A percentile compares a stretch with the other conserved stretches of the same genome.
Evolutionary conservation across 805 yeast genomes (phyloP).

Genomic region (Pichia heedii): DNA sequence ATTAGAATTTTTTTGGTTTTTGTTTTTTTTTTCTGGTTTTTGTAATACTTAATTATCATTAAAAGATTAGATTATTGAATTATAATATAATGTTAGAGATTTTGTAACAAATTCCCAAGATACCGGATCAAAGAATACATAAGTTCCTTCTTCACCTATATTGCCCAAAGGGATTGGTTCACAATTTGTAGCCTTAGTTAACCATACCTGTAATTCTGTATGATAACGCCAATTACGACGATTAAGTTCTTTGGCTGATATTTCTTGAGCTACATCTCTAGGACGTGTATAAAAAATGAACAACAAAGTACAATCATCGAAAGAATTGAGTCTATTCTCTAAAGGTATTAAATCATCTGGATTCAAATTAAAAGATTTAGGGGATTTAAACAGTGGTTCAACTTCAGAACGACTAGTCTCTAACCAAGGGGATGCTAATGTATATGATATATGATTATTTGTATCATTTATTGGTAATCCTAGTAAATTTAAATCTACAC

Average conservation of each 20-base stretch:
- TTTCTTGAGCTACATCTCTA: slow-evolving; percentile 84
- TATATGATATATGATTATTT: slow-evolving; percentile 40
- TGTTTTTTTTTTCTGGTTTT: neutral
- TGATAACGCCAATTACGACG: slow-evolving; percentile 96
- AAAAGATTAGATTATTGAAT: slow-evolving; percentile 19
- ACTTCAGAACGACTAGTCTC: slow-evolving; percentile 87
- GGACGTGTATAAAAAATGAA: slow-evolving; percentile 92
- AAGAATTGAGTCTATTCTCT: slow-evolving; percentile 40
- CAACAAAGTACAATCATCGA: slow-evolving; percentile 87
- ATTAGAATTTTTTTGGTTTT: neutral
- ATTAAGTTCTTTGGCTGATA: slow-evolving; percentile 85
- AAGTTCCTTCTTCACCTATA: slow-evolving; percentile 81
- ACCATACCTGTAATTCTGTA: slow-evolving; percentile 91
- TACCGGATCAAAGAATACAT: slow-evolving; percentile 90
- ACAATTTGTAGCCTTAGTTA: slow-evolving; percentile 83
- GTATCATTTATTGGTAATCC: slow-evolving; percentile 52
- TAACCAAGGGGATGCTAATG: slow-evolving; percentile 89
- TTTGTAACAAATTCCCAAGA: slow-evolving; percentile 90
- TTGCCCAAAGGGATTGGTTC: slow-evolving; percentile 70
- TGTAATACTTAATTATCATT: neutral
- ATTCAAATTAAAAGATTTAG: slow-evolving; percentile 38
- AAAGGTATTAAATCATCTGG: slow-evolving; percentile 19
- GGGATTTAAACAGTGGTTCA: slow-evolving; percentile 70
- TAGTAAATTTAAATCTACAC: slow-evolving; percentile 59
- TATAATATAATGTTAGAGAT: slow-evolving; percentile 48